Evolutionary conservation across 306 rosid genomes (phyloP).

Genomic region (Mucuna pruriens): DNA sequence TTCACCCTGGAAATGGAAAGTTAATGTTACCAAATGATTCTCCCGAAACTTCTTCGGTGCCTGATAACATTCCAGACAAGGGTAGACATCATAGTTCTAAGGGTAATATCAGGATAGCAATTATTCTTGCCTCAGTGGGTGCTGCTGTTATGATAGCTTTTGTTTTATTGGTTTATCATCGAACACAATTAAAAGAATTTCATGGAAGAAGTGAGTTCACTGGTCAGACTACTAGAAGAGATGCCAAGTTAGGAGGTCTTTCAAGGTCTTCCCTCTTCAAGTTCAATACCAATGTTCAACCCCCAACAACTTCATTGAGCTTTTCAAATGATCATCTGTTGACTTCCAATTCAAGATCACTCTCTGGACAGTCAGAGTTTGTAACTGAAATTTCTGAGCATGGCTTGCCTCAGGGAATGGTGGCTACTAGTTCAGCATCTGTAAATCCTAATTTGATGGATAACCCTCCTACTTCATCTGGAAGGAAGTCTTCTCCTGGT

Average conservation of each 20-base stretch:
- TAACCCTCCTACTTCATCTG: constrained; percentile 71
- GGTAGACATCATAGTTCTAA: constrained; percentile 57
- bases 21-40: constrained; percentile 46
- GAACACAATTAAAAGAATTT: constrained; percentile 77
- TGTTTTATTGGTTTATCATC: constrained; percentile 88
- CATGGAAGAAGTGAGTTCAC: constrained; percentile 70
- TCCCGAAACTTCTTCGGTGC: constrained; percentile 50
- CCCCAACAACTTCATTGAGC: constrained; percentile 72
- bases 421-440: constrained; percentile 66
- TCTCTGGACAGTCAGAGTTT: constrained; percentile 78
- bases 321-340: constrained; percentile 91
- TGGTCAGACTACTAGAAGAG: constrained; percentile 67
- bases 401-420: constrained; percentile 55
- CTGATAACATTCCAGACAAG: constrained; percentile 43
- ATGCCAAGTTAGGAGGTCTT: constrained; percentile 71
- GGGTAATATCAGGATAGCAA: constrained; percentile 81
- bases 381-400: constrained; percentile 71
- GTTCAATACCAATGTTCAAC: constrained; percentile 65
- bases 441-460: constrained; percentile 68
- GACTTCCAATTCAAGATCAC: constrained; percentile 76
- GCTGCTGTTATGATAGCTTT: constrained; percentile 89
- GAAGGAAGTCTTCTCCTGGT: constrained; percentile 80
- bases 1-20: constrained; percentile 77
- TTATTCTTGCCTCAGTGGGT: constrained; percentile 90
- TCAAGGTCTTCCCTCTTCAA: constrained; percentile 79